phyloP scores from a whole-genome alignment of 371 early-diverging fungal genomes.

The Mucor mucedo region DNA sequence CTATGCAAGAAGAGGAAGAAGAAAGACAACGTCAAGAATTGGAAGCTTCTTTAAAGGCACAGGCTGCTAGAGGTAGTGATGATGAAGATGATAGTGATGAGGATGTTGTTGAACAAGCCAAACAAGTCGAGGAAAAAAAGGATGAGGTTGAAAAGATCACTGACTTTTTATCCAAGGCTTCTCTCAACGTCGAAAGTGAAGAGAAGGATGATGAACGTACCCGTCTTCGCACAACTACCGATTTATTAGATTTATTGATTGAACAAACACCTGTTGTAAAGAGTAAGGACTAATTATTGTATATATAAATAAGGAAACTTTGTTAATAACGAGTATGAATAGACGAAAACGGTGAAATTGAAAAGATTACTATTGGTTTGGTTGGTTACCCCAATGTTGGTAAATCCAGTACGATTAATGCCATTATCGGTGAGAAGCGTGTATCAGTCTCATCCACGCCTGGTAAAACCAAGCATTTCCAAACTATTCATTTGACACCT shows the following conservation, averaged over 20 bases:
- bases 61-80: slow-evolving; percentile 22
- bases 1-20: slow-evolving; percentile 58
- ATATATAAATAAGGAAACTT: not conserved
- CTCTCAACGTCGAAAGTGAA: slow-evolving; percentile 20
- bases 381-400: slow-evolving; percentile 99
- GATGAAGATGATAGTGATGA: slow-evolving; percentile 35
- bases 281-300: slow-evolving; percentile 8
- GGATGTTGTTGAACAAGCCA: slow-evolving; percentile 33
- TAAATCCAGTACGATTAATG: slow-evolving; percentile 99
- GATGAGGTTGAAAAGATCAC: slow-evolving; percentile 40
- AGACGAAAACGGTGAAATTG: slow-evolving; percentile 39
- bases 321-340: slow-evolving; percentile 8
- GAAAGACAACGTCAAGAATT: slow-evolving; percentile 40
- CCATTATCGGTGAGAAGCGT: slow-evolving; percentile 92
- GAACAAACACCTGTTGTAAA: slow-evolving; percentile 40
- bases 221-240: slow-evolving; percentile 52
- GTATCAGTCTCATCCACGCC: slow-evolving; percentile 99
- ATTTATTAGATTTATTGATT: slow-evolving; percentile 52
- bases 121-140: slow-evolving; percentile 26
- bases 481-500: slow-evolving; percentile 88
- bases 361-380: slow-evolving; percentile 88
- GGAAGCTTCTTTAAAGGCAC: slow-evolving; percentile 36
- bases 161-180: slow-evolving; percentile 20
- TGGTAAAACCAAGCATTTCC: slow-evolving; percentile 99
- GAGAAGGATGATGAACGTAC: slow-evolving; percentile 47